phyloP scores from a whole-genome alignment of 176 grass and related monocot species.

The Lolium perenne region DNA sequence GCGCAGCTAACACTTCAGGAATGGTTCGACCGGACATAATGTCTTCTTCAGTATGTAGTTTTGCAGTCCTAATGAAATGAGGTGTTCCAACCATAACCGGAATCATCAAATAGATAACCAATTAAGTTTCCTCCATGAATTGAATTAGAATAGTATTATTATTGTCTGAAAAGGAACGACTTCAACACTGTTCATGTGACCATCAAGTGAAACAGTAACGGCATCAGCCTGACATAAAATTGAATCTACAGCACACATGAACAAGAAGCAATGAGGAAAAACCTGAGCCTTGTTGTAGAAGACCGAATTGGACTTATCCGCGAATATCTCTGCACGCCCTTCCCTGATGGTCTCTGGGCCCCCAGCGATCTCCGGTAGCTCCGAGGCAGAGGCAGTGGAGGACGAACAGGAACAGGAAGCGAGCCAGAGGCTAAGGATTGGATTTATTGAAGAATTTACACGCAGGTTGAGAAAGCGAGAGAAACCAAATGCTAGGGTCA shows the following conservation, averaged over 20 bases:
- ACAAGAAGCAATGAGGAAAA: background rate
- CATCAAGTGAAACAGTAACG: background rate
- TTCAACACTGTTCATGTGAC: background rate
- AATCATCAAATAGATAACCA: background rate
- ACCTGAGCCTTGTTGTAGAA: constrained; percentile 70
- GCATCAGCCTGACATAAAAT: background rate
- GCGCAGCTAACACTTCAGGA: background rate
- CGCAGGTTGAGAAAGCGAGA: constrained; percentile 31
- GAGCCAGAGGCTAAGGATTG: constrained; percentile 10
- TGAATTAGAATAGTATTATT: background rate
- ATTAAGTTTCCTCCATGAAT: background rate
- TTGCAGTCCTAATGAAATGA: constrained; percentile 10
- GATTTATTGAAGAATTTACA: background rate
- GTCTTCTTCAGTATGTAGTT: background rate
- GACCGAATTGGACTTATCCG: constrained; percentile 44
- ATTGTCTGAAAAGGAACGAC: background rate
- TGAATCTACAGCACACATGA: background rate
- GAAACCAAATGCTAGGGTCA: constrained; percentile 24
- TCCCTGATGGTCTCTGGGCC: constrained; percentile 39
- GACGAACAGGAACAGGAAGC: constrained; percentile 26
- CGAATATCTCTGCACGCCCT: constrained; percentile 58
- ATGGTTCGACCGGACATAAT: background rate
- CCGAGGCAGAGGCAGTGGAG: constrained; percentile 6
- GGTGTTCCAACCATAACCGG: background rate
- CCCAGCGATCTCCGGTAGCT: background rate